These are phyloP conservation scores for Alternaria sp. DNA, from an alignment of 2,329 filamentous ascomycete genomes.

Conservation along the genomic window DNA sequence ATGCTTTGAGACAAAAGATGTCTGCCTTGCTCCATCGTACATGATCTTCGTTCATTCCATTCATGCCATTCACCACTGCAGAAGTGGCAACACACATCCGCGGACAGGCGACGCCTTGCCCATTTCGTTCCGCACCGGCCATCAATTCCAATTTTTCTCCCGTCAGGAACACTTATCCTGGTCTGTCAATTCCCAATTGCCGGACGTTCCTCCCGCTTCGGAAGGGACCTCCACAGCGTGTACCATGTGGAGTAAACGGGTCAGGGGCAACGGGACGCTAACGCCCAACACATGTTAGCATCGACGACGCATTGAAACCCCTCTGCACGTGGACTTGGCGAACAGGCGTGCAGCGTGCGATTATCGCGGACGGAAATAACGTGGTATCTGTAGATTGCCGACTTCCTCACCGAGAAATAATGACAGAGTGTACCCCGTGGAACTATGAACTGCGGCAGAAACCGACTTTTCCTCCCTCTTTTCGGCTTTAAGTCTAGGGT, in stretches of 20 bases:
- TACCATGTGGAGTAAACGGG: constrained; percentile 15
- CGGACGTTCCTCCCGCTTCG: constrained; percentile 19
- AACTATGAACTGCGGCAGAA: background rate
- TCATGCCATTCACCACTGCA: background rate
- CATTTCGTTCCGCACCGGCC: constrained; percentile 9
- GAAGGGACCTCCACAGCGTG: constrained; percentile 10
- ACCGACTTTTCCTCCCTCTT: background rate
- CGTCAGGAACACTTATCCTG: constrained; percentile 14
- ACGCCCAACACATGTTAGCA: constrained; percentile 1
- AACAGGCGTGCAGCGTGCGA: background rate
- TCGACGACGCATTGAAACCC: constrained; percentile 11
- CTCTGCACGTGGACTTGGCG: constrained; percentile 6
- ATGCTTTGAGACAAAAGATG: no score
- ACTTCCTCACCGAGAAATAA: constrained; percentile 4
- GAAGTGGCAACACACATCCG: background rate
- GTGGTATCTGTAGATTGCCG: constrained; percentile 15
- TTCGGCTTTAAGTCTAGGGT: constrained; percentile 4
- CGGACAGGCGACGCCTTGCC: constrained; percentile 9
- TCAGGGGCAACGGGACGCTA: constrained; percentile 16
- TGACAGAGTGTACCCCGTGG: constrained; percentile 1
- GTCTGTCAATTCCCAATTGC: constrained; percentile 12
- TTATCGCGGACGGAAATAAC: constrained; percentile 2
- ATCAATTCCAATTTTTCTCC: constrained; percentile 6
- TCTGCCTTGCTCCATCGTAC: background rate
- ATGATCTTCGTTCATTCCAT: background rate